Percentiles rank a stretch among this genome's conserved stretches.
phyloP scores from a whole-genome alignment of 176 grass and related monocot genomes.

The Oryza coarctata region DNA sequence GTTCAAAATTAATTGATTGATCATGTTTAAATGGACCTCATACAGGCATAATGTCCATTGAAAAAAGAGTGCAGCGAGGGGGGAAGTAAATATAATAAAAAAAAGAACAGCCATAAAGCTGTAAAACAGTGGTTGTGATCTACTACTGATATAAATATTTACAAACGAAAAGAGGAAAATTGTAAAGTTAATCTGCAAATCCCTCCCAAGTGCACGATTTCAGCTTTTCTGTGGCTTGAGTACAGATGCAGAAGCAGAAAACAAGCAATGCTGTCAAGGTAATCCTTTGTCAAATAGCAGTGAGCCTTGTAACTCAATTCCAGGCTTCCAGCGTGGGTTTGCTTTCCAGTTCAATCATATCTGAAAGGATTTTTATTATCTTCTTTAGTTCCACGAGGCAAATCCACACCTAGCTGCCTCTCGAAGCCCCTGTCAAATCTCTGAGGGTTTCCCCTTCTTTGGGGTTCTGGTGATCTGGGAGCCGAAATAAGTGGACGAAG shows the following conservation, averaged over 20 bases:
- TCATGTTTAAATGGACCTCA: constrained; percentile 49
- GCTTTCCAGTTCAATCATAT: constrained; percentile 33
- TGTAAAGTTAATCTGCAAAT: constrained; percentile 48
- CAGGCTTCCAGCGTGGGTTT: constrained; percentile 8
- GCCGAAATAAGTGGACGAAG: constrained; percentile 43
- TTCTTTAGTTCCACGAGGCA: constrained; percentile 36
- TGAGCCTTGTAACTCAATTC: not conserved
- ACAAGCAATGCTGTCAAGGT: constrained; percentile 25
- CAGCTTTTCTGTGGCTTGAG: constrained; percentile 33
- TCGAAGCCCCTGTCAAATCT: constrained; percentile 48
- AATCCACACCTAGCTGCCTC: constrained; percentile 44
- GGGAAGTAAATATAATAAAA: constrained; percentile 34
- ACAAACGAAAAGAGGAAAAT: constrained; percentile 54
- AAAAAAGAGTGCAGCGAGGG: constrained; percentile 41
- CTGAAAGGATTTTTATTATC: constrained; percentile 42
- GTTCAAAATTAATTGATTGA: constrained; percentile 61
- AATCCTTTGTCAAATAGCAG: constrained; percentile 32
- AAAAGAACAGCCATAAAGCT: constrained; percentile 46
- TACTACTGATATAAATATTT: constrained; percentile 65
- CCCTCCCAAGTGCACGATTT: constrained; percentile 31
- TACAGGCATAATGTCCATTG: constrained; percentile 45
- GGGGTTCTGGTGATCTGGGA: constrained; percentile 48
- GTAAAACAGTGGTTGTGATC: constrained; percentile 40
- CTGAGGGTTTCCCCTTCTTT: constrained; percentile 53
- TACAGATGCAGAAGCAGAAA: constrained; percentile 25